These are phyloP conservation scores for Symbiodinium pilosum DNA, from an alignment of 73 alveolate species.

Conservation along the genomic window DNA sequence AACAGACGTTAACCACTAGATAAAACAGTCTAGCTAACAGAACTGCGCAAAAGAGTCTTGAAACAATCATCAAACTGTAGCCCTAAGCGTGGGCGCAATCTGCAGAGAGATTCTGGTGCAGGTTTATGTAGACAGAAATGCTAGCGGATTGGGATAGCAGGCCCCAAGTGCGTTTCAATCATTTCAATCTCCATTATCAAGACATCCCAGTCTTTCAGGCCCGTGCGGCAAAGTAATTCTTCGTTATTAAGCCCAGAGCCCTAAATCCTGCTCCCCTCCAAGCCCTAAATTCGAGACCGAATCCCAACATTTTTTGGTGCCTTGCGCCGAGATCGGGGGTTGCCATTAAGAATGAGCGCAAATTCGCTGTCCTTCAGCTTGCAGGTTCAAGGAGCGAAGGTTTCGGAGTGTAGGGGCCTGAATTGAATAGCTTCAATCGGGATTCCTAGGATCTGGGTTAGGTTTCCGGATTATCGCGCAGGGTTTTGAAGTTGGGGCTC, in stretches of 20 bases:
- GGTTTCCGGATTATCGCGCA: not conserved
- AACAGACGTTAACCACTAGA: no score
- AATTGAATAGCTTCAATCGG: not conserved
- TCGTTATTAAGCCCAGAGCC: not conserved
- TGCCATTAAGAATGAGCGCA: constrained; percentile 67
- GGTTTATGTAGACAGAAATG: no score
- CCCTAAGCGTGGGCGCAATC: no score
- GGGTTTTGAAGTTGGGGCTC: not conserved
- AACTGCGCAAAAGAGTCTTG: no score
- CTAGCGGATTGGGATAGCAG: no score
- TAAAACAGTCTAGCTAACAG: no score
- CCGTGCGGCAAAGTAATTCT: no score
- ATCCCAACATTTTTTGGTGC: not conserved
- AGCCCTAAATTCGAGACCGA: not conserved
- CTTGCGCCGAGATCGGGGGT: constrained; percentile 68
- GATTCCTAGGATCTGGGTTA: not conserved
- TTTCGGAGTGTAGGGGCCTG: not conserved
- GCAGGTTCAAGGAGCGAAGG: not conserved
- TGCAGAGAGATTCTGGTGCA: no score
- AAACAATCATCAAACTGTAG: no score
- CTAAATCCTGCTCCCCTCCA: not conserved
- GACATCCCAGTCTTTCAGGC: no score
- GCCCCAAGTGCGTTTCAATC: no score
- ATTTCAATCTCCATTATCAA: no score
- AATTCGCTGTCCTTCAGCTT: constrained; percentile 43